Evolutionary conservation across 805 yeast species (phyloP).

Genomic region (Zygosaccharomyces siamensis): DNA sequence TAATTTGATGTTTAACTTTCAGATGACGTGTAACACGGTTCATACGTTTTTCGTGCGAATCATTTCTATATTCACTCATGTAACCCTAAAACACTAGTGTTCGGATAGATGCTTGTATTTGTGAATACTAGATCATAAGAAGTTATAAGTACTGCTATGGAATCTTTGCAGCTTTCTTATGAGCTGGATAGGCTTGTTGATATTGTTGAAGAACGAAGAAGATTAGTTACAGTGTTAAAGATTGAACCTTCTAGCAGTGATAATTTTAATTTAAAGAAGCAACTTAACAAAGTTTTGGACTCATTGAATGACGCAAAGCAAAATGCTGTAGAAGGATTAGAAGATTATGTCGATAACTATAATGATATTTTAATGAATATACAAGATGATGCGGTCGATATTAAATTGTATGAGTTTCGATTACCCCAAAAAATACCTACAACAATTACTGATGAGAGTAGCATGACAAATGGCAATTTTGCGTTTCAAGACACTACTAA

Average conservation of each 20-base stretch:
- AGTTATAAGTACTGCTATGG: constrained; percentile 15
- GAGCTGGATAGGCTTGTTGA: constrained; percentile 28
- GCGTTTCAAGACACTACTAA: constrained; percentile 13
- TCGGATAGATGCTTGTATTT: too few relatives aligned
- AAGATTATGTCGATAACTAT: constrained; percentile 10
- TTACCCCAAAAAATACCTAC: constrained; percentile 4
- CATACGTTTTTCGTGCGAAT: not conserved
- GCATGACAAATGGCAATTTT: not conserved
- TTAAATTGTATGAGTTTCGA: constrained; percentile 13
- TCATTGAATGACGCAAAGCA: constrained; percentile 13
- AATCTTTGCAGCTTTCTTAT: constrained; percentile 22
- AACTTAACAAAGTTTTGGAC: constrained; percentile 18
- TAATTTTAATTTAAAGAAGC: constrained; percentile 22
- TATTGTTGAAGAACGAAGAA: constrained; percentile 28
- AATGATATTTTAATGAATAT: constrained; percentile 16
- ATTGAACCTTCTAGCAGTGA: constrained; percentile 28
- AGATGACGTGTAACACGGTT: not conserved
- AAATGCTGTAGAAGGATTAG: constrained; percentile 7
- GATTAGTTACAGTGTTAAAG: constrained; percentile 20
- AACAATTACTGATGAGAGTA: not conserved
- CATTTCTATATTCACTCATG: not conserved
- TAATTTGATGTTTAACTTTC: not conserved
- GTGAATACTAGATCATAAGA: not conserved
- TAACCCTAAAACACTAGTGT: not conserved
- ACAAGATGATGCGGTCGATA: constrained; percentile 15